These are phyloP conservation scores for Phytophthora cactorum DNA, from an alignment of 352 stramenopile genomes.

Conservation along the genomic window DNA sequence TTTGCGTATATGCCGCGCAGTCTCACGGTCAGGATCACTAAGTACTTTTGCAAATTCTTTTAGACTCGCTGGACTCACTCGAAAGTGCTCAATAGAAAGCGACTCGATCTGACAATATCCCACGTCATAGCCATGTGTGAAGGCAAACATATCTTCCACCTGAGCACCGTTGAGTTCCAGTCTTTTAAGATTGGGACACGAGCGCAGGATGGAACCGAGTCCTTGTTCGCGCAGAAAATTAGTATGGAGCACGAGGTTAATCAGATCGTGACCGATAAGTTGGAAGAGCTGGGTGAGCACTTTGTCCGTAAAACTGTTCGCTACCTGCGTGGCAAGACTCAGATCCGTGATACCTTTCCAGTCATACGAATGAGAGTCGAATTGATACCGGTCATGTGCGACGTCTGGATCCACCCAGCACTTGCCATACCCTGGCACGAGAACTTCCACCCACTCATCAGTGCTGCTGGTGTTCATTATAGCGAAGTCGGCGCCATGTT, in stretches of 20 bases:
- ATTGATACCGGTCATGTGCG: slow-evolving; percentile 7
- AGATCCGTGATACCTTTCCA: slow-evolving; percentile 31
- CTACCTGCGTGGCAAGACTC: slow-evolving; percentile 21
- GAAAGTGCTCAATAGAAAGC: slow-evolving; percentile 30
- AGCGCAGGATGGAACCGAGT: slow-evolving; percentile 28
- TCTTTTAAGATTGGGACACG: slow-evolving; percentile 30
- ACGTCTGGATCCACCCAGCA: slow-evolving; percentile 43
- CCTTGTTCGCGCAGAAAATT: slow-evolving; percentile 32
- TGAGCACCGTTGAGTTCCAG: slow-evolving; percentile 35
- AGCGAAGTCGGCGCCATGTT: slow-evolving; percentile 28
- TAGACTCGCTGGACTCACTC: slow-evolving; percentile 18
- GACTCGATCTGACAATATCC: slow-evolving; percentile 29
- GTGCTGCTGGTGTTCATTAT: slow-evolving; percentile 25
- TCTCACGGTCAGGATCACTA: slow-evolving; percentile 10
- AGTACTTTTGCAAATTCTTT: slow-evolving; percentile 27
- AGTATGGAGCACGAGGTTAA: slow-evolving; percentile 31
- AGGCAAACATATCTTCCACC: slow-evolving; percentile 40
- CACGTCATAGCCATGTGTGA: slow-evolving; percentile 30
- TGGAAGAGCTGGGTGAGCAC: slow-evolving; percentile 31
- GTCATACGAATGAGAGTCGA: neutral
- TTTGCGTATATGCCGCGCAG: slow-evolving; percentile 10
- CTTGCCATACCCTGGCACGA: slow-evolving; percentile 49
- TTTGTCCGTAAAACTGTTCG: slow-evolving; percentile 31
- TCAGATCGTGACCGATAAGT: slow-evolving; percentile 31
- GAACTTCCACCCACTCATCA: slow-evolving; percentile 41